phyloP scores from a whole-genome alignment of 202 grass and related monocot species.

The Saccharum hybrid region DNA sequence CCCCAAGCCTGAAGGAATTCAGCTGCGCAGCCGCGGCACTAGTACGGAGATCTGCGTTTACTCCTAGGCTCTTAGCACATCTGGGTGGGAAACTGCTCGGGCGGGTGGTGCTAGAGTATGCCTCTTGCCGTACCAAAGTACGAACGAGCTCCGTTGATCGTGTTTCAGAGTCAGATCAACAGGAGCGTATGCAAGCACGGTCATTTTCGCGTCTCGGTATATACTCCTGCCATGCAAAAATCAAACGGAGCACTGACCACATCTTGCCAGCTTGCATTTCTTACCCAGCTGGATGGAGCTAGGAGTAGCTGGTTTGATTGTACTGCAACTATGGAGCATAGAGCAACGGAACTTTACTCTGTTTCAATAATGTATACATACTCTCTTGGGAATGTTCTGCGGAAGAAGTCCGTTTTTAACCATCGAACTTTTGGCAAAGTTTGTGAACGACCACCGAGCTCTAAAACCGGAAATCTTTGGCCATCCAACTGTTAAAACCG shows the following conservation, averaged over 20 bases:
- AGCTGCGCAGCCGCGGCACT: not conserved
- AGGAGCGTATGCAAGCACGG: too few species aligned
- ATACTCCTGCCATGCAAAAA: not conserved
- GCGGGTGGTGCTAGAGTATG: too few species aligned
- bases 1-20: not conserved
- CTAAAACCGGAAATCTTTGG: too few species aligned
- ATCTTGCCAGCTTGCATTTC: not conserved
- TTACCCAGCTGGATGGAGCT: not conserved
- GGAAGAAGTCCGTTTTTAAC: too few species aligned
- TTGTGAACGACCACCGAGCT: too few species aligned
- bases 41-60: too few species aligned
- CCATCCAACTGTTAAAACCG: too few species aligned
- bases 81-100: too few species aligned
- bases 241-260: not conserved
- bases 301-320: not conserved
- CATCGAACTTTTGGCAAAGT: too few species aligned
- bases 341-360: not conserved
- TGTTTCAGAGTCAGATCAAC: not conserved
- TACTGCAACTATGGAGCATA: not conserved
- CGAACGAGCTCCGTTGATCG: not conserved
- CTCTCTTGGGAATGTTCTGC: not conserved
- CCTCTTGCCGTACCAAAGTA: too few species aligned
- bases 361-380: not conserved
- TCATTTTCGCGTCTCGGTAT: not conserved
- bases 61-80: too few species aligned